phyloP scores from a whole-genome alignment of 495 filamentous ascomycete species.

The Penicillium odoratum region DNA sequence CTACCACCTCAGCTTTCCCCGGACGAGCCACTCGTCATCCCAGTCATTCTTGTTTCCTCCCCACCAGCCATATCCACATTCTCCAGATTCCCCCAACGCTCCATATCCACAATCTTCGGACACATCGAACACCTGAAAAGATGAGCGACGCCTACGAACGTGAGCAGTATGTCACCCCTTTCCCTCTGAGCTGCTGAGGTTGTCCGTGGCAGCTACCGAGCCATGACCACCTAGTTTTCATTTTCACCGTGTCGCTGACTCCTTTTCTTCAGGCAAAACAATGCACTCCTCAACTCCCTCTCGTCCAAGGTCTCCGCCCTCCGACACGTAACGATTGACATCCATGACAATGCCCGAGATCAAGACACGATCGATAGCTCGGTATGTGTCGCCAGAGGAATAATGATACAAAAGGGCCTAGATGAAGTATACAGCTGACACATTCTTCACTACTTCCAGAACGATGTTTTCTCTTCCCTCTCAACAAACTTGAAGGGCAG shows the following conservation, averaged over 20 bases:
- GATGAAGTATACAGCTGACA: constrained; percentile 7
- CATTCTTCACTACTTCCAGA: constrained; percentile 34
- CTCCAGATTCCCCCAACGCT: background rate
- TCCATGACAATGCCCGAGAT: constrained; percentile 89
- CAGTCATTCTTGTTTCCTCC: background rate
- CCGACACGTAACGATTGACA: constrained; percentile 95
- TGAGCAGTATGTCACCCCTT: constrained; percentile 58
- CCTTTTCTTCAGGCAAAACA: constrained; percentile 69
- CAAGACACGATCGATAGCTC: constrained; percentile 85
- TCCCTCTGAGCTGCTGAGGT: background rate
- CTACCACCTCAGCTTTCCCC: constrained; percentile 8
- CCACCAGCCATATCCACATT: background rate
- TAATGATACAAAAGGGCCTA: background rate
- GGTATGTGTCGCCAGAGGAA: constrained; percentile 49
- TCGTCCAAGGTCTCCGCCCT: constrained; percentile 86
- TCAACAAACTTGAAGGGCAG: constrained; percentile 72
- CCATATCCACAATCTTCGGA: background rate
- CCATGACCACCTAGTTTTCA: background rate
- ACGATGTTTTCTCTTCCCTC: constrained; percentile 62
- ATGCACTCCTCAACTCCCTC: constrained; percentile 89
- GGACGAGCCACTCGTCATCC: constrained; percentile 14
- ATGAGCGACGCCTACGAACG: constrained; percentile 98
- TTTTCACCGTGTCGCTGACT: constrained; percentile 9
- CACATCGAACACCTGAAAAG: constrained; percentile 17
- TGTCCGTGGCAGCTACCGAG: background rate